Conservation (phyloP, 164 flowering plant genomes). For the Annona squamosa region DNA sequence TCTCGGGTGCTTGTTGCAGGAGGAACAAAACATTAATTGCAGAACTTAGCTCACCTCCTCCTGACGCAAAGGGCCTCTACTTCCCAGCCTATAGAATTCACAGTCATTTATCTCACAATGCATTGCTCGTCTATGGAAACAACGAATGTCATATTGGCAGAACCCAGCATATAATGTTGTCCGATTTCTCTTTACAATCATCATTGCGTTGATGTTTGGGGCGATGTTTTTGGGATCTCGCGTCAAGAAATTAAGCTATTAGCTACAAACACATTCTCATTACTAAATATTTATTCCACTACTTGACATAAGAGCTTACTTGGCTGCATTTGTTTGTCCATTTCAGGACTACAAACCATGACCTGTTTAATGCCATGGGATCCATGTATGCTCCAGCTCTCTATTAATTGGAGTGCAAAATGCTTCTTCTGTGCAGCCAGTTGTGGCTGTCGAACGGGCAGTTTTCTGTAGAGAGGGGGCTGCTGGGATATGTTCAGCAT, state of each 20-base stretch:
- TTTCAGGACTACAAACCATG: conserved; percentile 28
- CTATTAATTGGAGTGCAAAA: conserved; percentile 45
- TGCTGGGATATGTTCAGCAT: conserved; percentile 57
- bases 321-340: background rate
- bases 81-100: conserved; percentile 36
- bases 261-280: background rate
- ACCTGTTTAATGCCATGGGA: conserved; percentile 52
- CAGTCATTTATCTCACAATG: conserved; percentile 43
- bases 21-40: conserved; percentile 42
- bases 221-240: conserved; percentile 43
- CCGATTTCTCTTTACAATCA: conserved; percentile 38
- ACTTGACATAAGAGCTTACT: background rate
- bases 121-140: conserved; percentile 54
- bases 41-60: conserved; percentile 37
- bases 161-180: conserved; percentile 49
- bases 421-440: conserved; percentile 52
- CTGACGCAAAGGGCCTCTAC: conserved; percentile 36
- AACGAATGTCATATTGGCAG: conserved; percentile 44
- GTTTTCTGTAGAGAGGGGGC: conserved; percentile 57
- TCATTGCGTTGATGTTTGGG: conserved; percentile 45
- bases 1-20: conserved; percentile 21
- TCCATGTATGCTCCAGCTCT: conserved; percentile 53
- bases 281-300: background rate
- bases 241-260: conserved; percentile 22
- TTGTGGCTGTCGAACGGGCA: conserved; percentile 46